phyloP scores from a whole-genome alignment of 2,329 filamentous ascomycete genomes.

The Magnaporthiopsis incrustans region DNA sequence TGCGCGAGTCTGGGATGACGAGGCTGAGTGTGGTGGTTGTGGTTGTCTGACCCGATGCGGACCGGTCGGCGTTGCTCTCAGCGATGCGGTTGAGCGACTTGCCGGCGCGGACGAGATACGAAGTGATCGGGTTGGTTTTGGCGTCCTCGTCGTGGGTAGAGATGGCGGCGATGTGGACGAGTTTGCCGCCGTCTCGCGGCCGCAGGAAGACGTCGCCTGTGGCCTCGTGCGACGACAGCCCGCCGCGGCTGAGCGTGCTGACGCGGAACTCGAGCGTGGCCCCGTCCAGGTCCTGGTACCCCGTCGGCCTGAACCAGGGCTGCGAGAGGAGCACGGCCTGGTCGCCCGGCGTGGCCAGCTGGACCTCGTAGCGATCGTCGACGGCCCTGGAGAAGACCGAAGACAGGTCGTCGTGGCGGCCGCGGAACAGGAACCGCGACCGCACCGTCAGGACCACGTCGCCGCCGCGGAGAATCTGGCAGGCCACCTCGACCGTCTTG shows the following conservation, averaged over 20 bases:
- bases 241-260: neutral
- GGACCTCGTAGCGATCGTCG: neutral
- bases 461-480: slow-evolving; percentile 58
- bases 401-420: neutral
- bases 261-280: slow-evolving; percentile 2
- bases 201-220: neutral
- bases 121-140: neutral
- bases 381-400: neutral
- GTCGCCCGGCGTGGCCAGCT: neutral
- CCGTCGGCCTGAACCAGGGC: neutral
- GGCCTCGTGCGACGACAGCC: neutral
- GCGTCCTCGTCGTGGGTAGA: neutral
- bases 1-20: neutral
- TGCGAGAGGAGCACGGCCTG: neutral
- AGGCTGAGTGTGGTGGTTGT: neutral
- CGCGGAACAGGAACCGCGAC: slow-evolving; percentile 2
- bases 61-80: neutral
- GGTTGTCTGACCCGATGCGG: neutral
- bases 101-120: neutral
- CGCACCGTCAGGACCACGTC: neutral
- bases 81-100: neutral
- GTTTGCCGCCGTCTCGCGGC: neutral
- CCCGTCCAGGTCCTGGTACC: neutral
- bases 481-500: slow-evolving; percentile 99
- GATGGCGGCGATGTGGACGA: neutral